phyloP scores from a whole-genome alignment of 352 stramenopile genomes.

The Globisporangium nagaii region DNA sequence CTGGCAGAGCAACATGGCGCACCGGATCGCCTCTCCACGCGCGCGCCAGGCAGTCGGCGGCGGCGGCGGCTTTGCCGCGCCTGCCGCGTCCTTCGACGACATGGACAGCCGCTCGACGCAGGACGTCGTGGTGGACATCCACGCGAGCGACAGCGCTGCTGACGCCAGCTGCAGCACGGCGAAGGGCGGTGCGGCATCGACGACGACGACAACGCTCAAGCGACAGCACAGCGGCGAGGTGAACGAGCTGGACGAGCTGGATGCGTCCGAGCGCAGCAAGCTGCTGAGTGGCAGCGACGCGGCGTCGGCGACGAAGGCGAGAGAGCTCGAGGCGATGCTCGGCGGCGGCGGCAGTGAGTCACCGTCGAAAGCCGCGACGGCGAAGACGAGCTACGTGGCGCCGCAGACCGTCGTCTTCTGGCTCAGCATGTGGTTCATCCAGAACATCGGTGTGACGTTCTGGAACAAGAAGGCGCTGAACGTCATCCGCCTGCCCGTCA shows the following conservation, averaged over 20 bases:
- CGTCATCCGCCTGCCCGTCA: constrained; percentile 59
- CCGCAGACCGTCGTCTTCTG: constrained; percentile 67
- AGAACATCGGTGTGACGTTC: constrained; percentile 94
- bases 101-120: not conserved
- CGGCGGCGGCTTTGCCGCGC: not conserved
- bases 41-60: not conserved
- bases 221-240: not conserved
- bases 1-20: not conserved
- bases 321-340: too few species aligned
- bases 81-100: not conserved
- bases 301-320: too few species aligned
- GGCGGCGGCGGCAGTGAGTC: not conserved
- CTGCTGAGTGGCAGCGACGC: not conserved
- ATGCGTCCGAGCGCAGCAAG: not conserved
- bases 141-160: not conserved
- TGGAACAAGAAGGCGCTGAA: constrained; percentile 93
- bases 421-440: constrained; percentile 83
- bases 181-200: not conserved
- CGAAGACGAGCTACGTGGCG: constrained; percentile 67
- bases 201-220: not conserved
- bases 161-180: not conserved
- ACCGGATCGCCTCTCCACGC: not conserved
- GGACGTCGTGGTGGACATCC: not conserved
- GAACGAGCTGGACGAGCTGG: not conserved
- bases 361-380: constrained; percentile 4